Conservation (phyloP, 2,329 filamentous ascomycete genomes). For the Venturia pyrina region DNA sequence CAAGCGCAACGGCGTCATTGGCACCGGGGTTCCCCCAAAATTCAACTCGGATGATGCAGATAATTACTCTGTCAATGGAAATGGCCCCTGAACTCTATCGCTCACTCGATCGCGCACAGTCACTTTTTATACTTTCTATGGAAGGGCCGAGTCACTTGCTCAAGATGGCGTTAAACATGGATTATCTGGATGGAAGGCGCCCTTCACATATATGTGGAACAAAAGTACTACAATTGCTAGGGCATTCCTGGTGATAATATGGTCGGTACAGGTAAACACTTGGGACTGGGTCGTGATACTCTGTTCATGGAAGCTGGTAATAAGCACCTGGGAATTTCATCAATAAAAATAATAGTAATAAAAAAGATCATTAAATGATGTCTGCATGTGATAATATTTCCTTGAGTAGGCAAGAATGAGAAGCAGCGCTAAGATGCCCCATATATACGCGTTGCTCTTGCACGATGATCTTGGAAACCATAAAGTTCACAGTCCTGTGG, state of each 20-base stretch:
- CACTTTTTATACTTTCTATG: not conserved
- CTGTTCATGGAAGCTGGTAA: not conserved
- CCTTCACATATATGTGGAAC: not conserved
- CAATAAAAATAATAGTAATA: not conserved
- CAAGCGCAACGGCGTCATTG: conserved; percentile 19
- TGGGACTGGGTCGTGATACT: not conserved
- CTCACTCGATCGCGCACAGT: not conserved
- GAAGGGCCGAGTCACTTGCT: not conserved
- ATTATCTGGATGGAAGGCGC: not conserved
- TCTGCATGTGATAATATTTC: too few relatives aligned
- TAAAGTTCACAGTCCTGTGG: too few relatives aligned
- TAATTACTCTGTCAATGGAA: not conserved
- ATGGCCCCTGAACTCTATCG: not conserved
- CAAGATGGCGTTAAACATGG: not conserved
- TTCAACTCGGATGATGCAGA: not conserved
- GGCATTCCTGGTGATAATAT: not conserved
- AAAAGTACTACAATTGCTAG: not conserved
- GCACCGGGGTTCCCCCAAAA: not conserved
- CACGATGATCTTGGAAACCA: too few relatives aligned
- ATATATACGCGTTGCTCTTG: too few relatives aligned
- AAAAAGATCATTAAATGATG: too few relatives aligned
- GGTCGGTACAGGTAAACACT: not conserved
- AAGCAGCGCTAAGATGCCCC: not conserved
- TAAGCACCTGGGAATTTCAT: not conserved
- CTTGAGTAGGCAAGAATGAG: too few relatives aligned